A percentile compares a stretch with the other conserved stretches of the same genome.
Evolutionary conservation across 129 eudicot species (phyloP).

Genomic region (Pittosporum tobira): DNA sequence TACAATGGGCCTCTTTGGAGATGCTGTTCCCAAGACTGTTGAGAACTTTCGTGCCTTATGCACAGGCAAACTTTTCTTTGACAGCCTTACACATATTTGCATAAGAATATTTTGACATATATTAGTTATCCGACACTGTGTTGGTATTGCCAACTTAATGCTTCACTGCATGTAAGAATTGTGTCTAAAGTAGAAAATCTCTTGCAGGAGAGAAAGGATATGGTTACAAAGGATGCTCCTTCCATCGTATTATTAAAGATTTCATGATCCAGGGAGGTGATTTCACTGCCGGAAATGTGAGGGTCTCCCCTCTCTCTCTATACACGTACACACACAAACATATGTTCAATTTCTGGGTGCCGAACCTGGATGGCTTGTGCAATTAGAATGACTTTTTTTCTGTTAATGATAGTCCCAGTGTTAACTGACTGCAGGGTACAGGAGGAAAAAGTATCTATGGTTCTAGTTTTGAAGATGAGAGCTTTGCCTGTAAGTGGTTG

Average conservation of each 20-base stretch:
- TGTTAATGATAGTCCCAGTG: background rate
- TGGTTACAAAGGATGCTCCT: slow-evolving; percentile 27
- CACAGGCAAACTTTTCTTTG: slow-evolving; percentile 14
- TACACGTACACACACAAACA: background rate
- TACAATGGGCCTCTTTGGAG: slow-evolving; percentile 21
- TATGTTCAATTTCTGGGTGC: background rate
- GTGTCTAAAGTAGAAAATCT: background rate
- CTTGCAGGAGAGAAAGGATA: slow-evolving; percentile 23
- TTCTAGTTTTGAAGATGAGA: slow-evolving; percentile 19
- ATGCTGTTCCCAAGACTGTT: slow-evolving; percentile 18
- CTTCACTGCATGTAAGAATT: background rate
- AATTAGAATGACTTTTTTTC: background rate
- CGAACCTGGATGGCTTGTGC: background rate
- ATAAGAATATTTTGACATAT: background rate
- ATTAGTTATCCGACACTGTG: background rate
- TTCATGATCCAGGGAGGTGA: slow-evolving; percentile 28
- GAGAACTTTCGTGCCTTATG: slow-evolving; percentile 26
- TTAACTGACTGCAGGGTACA: slow-evolving; percentile 11
- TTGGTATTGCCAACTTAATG: background rate
- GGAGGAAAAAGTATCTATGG: slow-evolving; percentile 23
- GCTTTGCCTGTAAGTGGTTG: slow-evolving; percentile 15
- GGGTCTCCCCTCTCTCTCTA: slow-evolving; percentile 8
- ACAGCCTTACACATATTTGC: background rate
- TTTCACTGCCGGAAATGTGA: slow-evolving; percentile 20
- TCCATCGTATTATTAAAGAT: slow-evolving; percentile 20